phyloP scores from a whole-genome alignment of 2,329 filamentous ascomycete genomes.

The Colletotrichum eleusines region DNA sequence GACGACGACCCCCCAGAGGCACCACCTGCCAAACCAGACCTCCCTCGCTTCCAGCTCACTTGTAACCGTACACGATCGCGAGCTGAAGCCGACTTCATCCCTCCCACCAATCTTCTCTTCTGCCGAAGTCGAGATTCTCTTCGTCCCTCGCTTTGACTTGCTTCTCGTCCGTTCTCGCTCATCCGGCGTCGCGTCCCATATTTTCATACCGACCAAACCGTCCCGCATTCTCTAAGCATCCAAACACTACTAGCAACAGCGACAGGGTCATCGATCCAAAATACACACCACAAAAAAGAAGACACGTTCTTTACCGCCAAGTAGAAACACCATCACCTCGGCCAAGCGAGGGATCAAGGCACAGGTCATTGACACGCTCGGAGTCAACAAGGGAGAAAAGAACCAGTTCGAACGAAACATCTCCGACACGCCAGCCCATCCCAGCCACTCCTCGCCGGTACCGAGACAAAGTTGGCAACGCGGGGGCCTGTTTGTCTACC shows the following conservation, averaged over 20 bases:
- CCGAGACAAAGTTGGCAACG: conserved; percentile 37
- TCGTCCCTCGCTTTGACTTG: conserved; percentile 10
- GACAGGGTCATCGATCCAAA: conserved; percentile 19
- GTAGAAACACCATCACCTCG: conserved; percentile 17
- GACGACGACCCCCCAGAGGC: neutral
- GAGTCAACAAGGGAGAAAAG: conserved; percentile 23
- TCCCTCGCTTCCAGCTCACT: conserved; percentile 8
- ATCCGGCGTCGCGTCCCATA: conserved; percentile 12
- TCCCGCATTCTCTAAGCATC: conserved; percentile 16
- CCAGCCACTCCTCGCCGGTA: conserved; percentile 21
- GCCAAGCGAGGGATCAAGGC: conserved; percentile 2
- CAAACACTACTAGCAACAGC: conserved; percentile 27
- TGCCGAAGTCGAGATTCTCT: neutral
- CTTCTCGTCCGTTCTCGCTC: conserved; percentile 10
- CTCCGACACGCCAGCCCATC: conserved; percentile 31
- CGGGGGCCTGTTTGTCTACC: conserved; percentile 18
- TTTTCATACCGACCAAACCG: conserved; percentile 1
- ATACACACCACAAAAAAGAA: too few species aligned
- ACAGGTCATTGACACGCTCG: neutral
- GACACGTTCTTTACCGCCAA: conserved; percentile 21
- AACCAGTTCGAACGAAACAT: conserved; percentile 24
- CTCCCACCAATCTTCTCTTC: neutral
- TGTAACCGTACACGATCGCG: neutral
- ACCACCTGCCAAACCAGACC: neutral
- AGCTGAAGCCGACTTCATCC: neutral